phyloP scores from a whole-genome alignment of 306 rosid genomes.

The Malus domestica region DNA sequence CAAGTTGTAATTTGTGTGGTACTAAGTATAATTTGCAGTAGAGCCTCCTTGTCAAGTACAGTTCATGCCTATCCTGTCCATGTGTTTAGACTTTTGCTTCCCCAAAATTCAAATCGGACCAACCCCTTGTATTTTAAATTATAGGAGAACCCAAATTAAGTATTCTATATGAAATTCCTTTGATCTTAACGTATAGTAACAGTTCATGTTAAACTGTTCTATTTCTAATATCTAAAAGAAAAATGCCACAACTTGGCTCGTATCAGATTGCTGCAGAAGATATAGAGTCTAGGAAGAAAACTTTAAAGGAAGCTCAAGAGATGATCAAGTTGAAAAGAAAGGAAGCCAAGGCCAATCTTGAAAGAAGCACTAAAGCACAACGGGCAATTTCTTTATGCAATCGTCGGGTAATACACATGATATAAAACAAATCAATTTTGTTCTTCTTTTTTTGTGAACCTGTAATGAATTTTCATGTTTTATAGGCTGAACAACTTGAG shows the following conservation, averaged over 20 bases:
- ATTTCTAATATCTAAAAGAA: neutral
- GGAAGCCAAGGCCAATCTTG: slow-evolving; percentile 43
- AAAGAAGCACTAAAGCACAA: slow-evolving; percentile 55
- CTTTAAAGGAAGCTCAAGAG: slow-evolving; percentile 44
- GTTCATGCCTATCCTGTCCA: neutral
- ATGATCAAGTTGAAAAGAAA: slow-evolving; percentile 38
- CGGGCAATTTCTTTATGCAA: slow-evolving; percentile 64
- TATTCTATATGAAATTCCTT: neutral
- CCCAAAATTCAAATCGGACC: neutral
- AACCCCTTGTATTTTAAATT: neutral
- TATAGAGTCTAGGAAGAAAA: slow-evolving; percentile 30
- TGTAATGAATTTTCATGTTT: neutral
- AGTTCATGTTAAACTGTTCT: no score
- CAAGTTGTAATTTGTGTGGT: no score
- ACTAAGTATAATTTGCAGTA: neutral
- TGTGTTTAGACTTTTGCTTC: neutral
- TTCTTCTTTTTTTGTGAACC: neutral
- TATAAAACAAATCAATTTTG: neutral
- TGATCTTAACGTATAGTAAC: neutral
- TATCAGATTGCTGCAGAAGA: slow-evolving; percentile 37
- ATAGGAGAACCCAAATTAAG: neutral
- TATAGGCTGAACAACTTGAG: slow-evolving; percentile 58
- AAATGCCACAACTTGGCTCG: neutral
- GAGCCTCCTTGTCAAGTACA: neutral
- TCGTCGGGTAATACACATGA: slow-evolving; percentile 37